These are phyloP conservation scores for Acanthochlamys bracteata DNA, from an alignment of 106 monocot species.

Conservation along the genomic window DNA sequence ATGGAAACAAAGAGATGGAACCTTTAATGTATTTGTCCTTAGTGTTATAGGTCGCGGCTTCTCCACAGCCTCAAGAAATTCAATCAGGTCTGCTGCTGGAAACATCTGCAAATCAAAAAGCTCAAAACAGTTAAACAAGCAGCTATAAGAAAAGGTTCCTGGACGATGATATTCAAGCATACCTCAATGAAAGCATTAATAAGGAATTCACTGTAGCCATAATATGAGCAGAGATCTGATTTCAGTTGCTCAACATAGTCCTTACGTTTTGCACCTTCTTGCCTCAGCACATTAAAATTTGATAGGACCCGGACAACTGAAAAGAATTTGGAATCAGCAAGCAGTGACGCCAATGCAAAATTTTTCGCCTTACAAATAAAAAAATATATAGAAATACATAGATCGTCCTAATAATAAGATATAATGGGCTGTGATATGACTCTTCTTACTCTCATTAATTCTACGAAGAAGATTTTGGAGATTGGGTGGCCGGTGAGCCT, in stretches of 20 bases:
- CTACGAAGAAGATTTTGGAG: conserved; percentile 52
- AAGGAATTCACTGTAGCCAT: conserved; percentile 93
- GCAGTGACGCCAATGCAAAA: neutral
- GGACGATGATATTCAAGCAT: neutral
- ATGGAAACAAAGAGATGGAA: conserved; percentile 5
- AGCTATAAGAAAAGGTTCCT: neutral
- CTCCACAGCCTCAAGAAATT: conserved; percentile 79
- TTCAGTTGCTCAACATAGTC: conserved; percentile 77
- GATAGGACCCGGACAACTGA: conserved; percentile 75
- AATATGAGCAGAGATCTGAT: conserved; percentile 62
- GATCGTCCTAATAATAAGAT: too few species aligned
- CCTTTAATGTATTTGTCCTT: conserved; percentile 93
- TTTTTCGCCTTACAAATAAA: neutral
- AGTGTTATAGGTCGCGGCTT: conserved; percentile 70
- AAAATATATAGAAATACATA: neutral
- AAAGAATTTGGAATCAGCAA: conserved; percentile 3
- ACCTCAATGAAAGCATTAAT: conserved; percentile 77
- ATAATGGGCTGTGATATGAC: neutral
- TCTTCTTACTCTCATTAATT: conserved; percentile 69
- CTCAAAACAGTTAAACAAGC: neutral
- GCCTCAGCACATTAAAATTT: conserved; percentile 67
- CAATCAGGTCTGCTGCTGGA: conserved; percentile 67
- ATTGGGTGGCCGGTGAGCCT: conserved; percentile 60
- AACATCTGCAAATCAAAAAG: conserved; percentile 54
- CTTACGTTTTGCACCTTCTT: conserved; percentile 59